A percentile compares a stretch with the other conserved stretches of the same genome.
Evolutionary conservation across 1,284 basidiomycete species (phyloP).

Genomic region (Cutaneotrichosporon cutaneum): DNA sequence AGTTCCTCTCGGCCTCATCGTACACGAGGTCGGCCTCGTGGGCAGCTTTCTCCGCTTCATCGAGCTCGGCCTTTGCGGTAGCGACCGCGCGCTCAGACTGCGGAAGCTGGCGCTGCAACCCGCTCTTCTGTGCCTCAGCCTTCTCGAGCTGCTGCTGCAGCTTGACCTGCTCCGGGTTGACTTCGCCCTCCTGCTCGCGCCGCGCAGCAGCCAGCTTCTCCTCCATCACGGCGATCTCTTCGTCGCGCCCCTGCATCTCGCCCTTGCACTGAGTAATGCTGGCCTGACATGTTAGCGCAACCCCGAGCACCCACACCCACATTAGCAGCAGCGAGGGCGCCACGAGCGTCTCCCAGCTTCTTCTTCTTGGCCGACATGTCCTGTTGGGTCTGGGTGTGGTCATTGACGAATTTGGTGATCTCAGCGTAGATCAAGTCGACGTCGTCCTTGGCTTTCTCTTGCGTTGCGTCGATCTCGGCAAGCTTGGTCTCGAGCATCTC

Average conservation of each 20-base stretch:
- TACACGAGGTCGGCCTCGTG: background rate
- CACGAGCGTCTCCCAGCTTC: conserved; percentile 54
- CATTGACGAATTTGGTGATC: conserved; percentile 41
- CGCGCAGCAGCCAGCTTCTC: conserved; percentile 1
- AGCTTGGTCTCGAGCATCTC: conserved; percentile 12
- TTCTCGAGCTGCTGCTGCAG: conserved; percentile 1
- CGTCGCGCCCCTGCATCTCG: conserved; percentile 57
- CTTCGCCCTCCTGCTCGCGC: conserved; percentile 8
- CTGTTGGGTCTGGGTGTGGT: background rate
- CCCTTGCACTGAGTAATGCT: conserved; percentile 18
- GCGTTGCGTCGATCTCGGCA: conserved; percentile 40
- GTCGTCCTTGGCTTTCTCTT: conserved; percentile 44
- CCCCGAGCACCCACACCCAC: background rate
- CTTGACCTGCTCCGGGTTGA: background rate
- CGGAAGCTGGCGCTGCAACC: background rate
- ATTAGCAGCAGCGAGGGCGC: background rate
- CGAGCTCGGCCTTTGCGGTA: background rate
- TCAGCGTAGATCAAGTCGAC: conserved; percentile 54
- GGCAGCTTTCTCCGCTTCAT: background rate
- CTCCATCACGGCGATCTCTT: conserved; percentile 10
- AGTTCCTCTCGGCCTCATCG: background rate
- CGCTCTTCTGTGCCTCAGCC: background rate
- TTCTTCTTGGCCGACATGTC: conserved; percentile 24
- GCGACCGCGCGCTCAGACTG: conserved; percentile 2
- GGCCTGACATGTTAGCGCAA: background rate